Conservation (phyloP, 2,329 filamentous ascomycete species). For the Lecanicillium sp. region DNA sequence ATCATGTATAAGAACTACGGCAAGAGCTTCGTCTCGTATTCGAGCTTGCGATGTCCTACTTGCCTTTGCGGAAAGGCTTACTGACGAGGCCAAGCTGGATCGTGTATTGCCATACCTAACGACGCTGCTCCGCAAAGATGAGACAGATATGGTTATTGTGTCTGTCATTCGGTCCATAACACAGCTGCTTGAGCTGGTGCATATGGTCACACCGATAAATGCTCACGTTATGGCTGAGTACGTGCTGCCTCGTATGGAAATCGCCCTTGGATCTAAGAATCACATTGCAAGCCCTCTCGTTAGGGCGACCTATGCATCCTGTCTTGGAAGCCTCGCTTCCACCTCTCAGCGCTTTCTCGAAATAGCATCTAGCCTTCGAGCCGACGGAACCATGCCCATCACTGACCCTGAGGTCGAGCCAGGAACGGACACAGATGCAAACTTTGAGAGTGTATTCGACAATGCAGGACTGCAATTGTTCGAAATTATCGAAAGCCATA, state of each 20-base stretch:
- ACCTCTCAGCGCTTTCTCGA: constrained; percentile 82
- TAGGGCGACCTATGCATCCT: constrained; percentile 86
- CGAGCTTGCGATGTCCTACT: constrained; percentile 86
- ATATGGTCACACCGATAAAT: constrained; percentile 74
- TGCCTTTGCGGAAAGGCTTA: constrained; percentile 82
- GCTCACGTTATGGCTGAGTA: constrained; percentile 63
- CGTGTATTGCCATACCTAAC: constrained; percentile 87
- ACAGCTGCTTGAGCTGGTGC: constrained; percentile 79
- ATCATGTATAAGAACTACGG: constrained; percentile 81
- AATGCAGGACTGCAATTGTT: constrained; percentile 76
- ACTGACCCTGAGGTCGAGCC: constrained; percentile 75
- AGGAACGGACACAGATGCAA: constrained; percentile 55
- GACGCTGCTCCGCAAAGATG: constrained; percentile 65
- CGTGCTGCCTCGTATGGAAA: constrained; percentile 55
- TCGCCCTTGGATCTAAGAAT: constrained; percentile 37
- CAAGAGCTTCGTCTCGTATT: constrained; percentile 76
- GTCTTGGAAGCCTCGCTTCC: constrained; percentile 77
- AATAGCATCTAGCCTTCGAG: constrained; percentile 78
- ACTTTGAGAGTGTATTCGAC: constrained; percentile 80
- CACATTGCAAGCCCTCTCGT: constrained; percentile 56
- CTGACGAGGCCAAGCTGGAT: constrained; percentile 93
- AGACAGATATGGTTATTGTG: constrained; percentile 74
- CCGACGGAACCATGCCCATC: constrained; percentile 71
- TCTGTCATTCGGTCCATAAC: constrained; percentile 80
- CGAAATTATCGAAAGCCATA: constrained; percentile 77